A percentile compares a stretch with the other conserved stretches of the same genome.
Evolutionary conservation across 192 early-diverging fungal genomes (phyloP).

Genomic region (Entophlyctis luteolus): DNA sequence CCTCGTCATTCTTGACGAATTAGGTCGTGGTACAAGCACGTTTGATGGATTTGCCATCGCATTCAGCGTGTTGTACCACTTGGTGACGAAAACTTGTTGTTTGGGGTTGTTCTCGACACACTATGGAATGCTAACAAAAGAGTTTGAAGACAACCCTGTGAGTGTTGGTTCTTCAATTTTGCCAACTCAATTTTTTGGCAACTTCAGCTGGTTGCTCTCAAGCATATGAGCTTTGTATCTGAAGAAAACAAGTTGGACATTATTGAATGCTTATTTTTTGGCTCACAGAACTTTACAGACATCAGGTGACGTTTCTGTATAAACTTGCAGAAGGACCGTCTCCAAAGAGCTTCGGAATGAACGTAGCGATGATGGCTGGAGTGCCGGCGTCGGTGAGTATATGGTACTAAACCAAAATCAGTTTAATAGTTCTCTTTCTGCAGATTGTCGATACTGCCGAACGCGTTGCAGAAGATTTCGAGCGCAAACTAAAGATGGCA

Average conservation of each 20-base stretch:
- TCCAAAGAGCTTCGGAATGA: conserved; percentile 96
- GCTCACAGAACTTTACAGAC: conserved; percentile 24
- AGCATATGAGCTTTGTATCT: conserved; percentile 71
- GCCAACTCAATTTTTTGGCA: too few relatives aligned
- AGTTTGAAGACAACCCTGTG: conserved; percentile 74
- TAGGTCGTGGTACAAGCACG: conserved; percentile 94
- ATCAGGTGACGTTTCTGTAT: conserved; percentile 93
- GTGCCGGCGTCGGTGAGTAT: conserved; percentile 62
- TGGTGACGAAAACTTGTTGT: conserved; percentile 78
- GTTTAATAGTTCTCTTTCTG: not conserved
- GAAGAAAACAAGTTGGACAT: conserved; percentile 62
- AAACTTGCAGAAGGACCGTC: conserved; percentile 80
- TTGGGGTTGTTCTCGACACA: conserved; percentile 95
- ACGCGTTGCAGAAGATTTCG: conserved; percentile 70
- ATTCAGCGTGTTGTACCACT: conserved; percentile 78
- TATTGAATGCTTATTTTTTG: not conserved
- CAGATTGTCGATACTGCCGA: conserved; percentile 63
- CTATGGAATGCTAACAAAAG: conserved; percentile 85
- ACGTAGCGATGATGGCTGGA: conserved; percentile 95
- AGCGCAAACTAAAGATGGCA: conserved; percentile 45
- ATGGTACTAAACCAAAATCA: not conserved
- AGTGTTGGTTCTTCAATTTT: conserved; percentile 35
- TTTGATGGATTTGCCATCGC: conserved; percentile 97
- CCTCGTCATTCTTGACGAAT: conserved; percentile 94
- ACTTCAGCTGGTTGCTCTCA: conserved; percentile 64